Percentiles rank a stretch among this genome's conserved stretches.
These are phyloP conservation scores for Fomitopsis pulvina DNA, from an alignment of 768 basidiomycete genomes.

Conservation along the genomic window DNA sequence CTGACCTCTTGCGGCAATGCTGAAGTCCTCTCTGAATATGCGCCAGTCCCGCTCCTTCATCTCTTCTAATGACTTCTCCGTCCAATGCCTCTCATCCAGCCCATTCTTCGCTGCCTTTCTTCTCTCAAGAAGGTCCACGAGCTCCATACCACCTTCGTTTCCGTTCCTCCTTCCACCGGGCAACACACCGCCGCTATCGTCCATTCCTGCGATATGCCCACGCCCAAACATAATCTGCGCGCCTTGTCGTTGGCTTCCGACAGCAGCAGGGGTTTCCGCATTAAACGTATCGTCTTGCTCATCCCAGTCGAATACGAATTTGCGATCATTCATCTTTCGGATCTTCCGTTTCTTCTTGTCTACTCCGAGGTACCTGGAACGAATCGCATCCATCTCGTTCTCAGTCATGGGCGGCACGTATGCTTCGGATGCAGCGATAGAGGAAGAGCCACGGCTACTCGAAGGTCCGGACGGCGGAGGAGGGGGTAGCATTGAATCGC, in stretches of 20 bases:
- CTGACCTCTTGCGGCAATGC: conserved; percentile 84
- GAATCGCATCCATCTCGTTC: conserved; percentile 73
- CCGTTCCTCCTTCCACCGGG: conserved; percentile 29
- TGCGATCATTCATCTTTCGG: conserved; percentile 91
- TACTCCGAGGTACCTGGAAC: conserved; percentile 91
- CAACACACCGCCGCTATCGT: conserved; percentile 54
- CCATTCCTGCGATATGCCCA: conserved; percentile 81
- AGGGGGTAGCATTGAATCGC: conserved; percentile 45
- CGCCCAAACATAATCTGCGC: conserved; percentile 88
- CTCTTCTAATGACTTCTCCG: conserved; percentile 84
- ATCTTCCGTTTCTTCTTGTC: conserved; percentile 93
- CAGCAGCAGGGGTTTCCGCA: conserved; percentile 66
- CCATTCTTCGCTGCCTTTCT: conserved; percentile 75
- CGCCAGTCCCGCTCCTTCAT: conserved; percentile 99
- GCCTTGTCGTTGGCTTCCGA: conserved; percentile 67
- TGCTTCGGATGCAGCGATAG: conserved; percentile 32
- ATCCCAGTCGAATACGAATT: conserved; percentile 99
- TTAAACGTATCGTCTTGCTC: conserved; percentile 90
- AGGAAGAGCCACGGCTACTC: conserved; percentile 14
- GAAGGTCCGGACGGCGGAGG: conserved; percentile 23
- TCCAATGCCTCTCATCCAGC: conserved; percentile 95
- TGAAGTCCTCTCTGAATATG: conserved; percentile 98
- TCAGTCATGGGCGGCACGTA: conserved; percentile 69
- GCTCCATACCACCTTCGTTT: conserved; percentile 33
- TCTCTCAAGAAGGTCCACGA: conserved; percentile 80